Evolutionary conservation across 163 green algal species (phyloP).

Genomic region (Chloromonas sp.): DNA sequence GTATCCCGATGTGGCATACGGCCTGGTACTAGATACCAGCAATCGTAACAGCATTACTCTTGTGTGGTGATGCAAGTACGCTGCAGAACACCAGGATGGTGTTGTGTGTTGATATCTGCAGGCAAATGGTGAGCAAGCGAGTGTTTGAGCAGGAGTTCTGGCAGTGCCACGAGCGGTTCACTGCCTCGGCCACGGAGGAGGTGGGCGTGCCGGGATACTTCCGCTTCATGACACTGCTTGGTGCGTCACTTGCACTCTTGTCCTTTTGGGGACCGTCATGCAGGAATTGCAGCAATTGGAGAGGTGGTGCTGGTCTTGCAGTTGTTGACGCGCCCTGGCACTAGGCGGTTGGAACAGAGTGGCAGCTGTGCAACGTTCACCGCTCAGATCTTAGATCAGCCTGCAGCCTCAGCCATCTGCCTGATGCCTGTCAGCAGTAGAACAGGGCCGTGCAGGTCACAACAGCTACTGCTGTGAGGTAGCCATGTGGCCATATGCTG

Average conservation of each 20-base stretch:
- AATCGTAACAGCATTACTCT: neutral
- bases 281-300: no score
- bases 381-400: no score
- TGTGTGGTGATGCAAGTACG: neutral
- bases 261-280: neutral
- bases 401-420: no score
- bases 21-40: neutral
- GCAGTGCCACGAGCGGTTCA: slow-evolving; percentile 57
- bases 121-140: slow-evolving; percentile 51
- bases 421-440: no score
- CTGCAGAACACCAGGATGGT: neutral
- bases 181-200: slow-evolving; percentile 42
- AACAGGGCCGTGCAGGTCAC: no score
- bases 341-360: no score
- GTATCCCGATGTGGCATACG: no score
- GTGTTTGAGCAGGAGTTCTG: slow-evolving; percentile 76
- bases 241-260: slow-evolving; percentile 31
- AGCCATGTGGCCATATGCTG: no score
- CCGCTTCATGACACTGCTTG: slow-evolving; percentile 90
- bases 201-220: slow-evolving; percentile 90
- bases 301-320: no score
- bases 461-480: no score
- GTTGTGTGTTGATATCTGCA: slow-evolving; percentile 19
- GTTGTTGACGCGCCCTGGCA: no score
- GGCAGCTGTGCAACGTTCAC: no score